Base-by-base conservation (phyloP, 1,139 yeast species). In the Tardiomyces depauwii region DNA sequence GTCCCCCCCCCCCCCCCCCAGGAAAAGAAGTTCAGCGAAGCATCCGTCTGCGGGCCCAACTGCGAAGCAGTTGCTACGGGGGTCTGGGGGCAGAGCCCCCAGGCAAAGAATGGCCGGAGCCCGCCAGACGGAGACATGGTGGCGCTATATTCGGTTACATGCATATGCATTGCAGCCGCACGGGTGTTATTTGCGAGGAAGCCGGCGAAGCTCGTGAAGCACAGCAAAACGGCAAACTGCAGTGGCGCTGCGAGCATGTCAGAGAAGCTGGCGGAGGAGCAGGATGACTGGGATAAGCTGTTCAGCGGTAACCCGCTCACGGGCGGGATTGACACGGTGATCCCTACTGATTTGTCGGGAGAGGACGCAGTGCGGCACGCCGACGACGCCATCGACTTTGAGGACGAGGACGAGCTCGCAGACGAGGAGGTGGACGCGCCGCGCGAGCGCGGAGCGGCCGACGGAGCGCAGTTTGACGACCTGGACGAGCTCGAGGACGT, bases 321-420 rank as follows among this genome's bases (percentile, higher is more conserved):
- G 38, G 54, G 58, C 32, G 62, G 61, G 12, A 40, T 53, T 28
- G 53, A 47, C 23, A 44, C 52, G 25, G 41, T 51, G 39, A 52
- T 55, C 27, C 55, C 57, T 1, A 43, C 42, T 4, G 57, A 54
- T 38, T 44, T 55, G 14, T 49, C 58, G 16, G 57, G 57, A 19
- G 56, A 49, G 12, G 68, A 59, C 48, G 59, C 60, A 14, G 69
- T 78, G 46, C 62, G 74, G 48, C 97, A 89, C 62, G 91, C 93
- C 1, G 96, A 79, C 4, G 91, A 89, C 61, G 97, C 98, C n/a
- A 70, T 88, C 41, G 97, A 91, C 64, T 91, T 85, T 61, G 96
- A 87, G 58, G 96, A 87, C 60, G 94, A 86, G 53, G 97, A 89
- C 55, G 96, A 89, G 62, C 70, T 91, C 47, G 97, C 97, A 0